A percentile compares a stretch with the other conserved stretches of the same genome.
These are phyloP conservation scores for Acephala macrosclerotiorum DNA, from an alignment of 2,329 filamentous ascomycete species.

Conservation along the genomic window DNA sequence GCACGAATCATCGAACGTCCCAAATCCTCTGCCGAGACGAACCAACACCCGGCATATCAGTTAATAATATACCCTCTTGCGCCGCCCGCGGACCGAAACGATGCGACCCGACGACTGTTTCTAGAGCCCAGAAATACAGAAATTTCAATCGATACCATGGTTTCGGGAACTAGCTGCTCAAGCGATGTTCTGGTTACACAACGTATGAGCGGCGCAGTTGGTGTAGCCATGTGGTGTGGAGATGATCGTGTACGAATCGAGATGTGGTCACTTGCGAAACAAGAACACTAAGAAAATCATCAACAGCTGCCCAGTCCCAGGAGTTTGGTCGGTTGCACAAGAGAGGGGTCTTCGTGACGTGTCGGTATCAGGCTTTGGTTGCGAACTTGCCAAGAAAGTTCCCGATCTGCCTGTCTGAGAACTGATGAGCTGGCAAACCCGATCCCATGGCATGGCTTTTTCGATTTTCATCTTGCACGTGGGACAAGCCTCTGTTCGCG, in stretches of 20 bases:
- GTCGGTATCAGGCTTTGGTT: too few relatives aligned
- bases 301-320: too few relatives aligned
- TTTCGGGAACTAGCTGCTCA: background rate
- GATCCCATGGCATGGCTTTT: too few relatives aligned
- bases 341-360: too few relatives aligned
- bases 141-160: background rate
- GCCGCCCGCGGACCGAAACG: slow-evolving; percentile 1
- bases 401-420: too few relatives aligned
- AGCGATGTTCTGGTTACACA: background rate
- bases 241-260: background rate
- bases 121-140: background rate
- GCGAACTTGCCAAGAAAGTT: too few relatives aligned
- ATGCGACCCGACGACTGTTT: background rate
- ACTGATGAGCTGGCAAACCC: too few relatives aligned
- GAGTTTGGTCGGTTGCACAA: too few relatives aligned
- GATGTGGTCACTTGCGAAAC: background rate
- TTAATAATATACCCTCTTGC: background rate
- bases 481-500: too few relatives aligned
- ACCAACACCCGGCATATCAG: slow-evolving; percentile 4
- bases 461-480: too few relatives aligned
- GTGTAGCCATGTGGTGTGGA: background rate
- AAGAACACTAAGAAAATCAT: too few relatives aligned
- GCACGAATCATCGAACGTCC: background rate
- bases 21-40: background rate
- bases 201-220: background rate